Evolutionary conservation across 2,329 filamentous ascomycete species (phyloP).

Genomic region (Dothistroma septosporum): DNA sequence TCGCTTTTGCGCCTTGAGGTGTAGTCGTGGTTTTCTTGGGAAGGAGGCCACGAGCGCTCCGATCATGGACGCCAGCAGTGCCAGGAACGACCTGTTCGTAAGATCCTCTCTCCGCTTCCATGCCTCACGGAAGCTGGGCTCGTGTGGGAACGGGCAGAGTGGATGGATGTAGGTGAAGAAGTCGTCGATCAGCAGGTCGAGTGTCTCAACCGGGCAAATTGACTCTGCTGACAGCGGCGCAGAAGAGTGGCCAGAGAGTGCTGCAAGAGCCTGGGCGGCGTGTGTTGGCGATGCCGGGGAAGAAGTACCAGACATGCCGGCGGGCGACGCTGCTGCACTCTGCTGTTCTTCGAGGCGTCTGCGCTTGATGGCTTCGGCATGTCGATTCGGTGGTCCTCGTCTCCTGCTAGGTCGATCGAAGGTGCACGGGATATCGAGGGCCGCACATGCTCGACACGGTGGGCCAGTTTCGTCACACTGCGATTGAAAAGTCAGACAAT

Average conservation of each 20-base stretch:
- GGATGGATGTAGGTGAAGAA: conserved; percentile 82
- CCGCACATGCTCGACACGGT: conserved; percentile 61
- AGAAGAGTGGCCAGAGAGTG: conserved; percentile 46
- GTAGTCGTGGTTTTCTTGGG: conserved; percentile 64
- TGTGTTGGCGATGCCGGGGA: conserved; percentile 50
- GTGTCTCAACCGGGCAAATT: conserved; percentile 65
- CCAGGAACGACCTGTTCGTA: conserved; percentile 62
- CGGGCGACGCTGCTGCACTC: conserved; percentile 34
- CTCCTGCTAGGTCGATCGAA: conserved; percentile 61
- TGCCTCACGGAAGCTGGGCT: conserved; percentile 68
- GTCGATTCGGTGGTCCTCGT: conserved; percentile 62
- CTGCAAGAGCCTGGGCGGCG: conserved; percentile 51
- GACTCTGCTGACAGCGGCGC: conserved; percentile 56
- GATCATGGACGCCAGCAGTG: conserved; percentile 70
- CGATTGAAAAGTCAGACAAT: conserved; percentile 6
- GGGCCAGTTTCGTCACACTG: conserved; percentile 64
- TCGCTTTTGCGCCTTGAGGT: conserved; percentile 63
- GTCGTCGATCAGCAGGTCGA: conserved; percentile 70
- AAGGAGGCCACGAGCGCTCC: conserved; percentile 70
- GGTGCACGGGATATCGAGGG: conserved; percentile 64
- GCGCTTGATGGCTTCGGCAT: conserved; percentile 64
- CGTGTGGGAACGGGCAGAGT: conserved; percentile 71
- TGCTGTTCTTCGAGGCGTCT: conserved; percentile 46
- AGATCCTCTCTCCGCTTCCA: conserved; percentile 65
- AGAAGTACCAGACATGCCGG: conserved; percentile 39